Evolutionary conservation across 208 protist species (phyloP).

Genomic region (Paratrypanosoma confusum): DNA sequence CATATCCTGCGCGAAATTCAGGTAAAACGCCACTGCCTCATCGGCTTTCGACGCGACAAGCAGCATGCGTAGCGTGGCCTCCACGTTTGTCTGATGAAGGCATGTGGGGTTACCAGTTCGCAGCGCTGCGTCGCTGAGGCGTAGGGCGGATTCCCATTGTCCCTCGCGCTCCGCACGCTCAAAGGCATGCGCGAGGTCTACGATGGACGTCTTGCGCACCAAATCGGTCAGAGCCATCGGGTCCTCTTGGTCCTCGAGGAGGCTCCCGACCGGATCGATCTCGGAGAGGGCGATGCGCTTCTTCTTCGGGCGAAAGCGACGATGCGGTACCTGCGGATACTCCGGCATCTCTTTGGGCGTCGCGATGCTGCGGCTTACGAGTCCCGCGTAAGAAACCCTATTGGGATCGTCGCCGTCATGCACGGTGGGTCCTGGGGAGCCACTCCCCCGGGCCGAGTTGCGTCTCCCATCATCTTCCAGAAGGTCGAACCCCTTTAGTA

Average conservation of each 20-base stretch:
- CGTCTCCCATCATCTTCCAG: constrained; percentile 23
- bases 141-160: constrained; percentile 48
- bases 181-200: constrained; percentile 43
- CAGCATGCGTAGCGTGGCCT: constrained; percentile 39
- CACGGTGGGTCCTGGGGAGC: too few relatives aligned
- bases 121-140: constrained; percentile 37
- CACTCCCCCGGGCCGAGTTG: too few relatives aligned
- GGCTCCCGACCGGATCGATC: constrained; percentile 16
- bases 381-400: too few relatives aligned
- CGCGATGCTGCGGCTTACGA: too few relatives aligned
- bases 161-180: constrained; percentile 38
- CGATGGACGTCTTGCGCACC: constrained; percentile 22
- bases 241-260: constrained; percentile 20
- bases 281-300: constrained; percentile 18
- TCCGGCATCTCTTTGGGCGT: constrained; percentile 4
- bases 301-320: constrained; percentile 38
- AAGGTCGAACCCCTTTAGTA: constrained; percentile 28
- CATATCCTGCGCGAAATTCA: constrained; percentile 48
- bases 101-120: constrained; percentile 22
- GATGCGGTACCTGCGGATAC: constrained; percentile 42
- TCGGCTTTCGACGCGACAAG: constrained; percentile 20
- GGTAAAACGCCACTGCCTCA: constrained; percentile 39
- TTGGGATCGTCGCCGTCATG: too few relatives aligned
- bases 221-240: constrained; percentile 17
- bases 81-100: constrained; percentile 41